Base-by-base conservation (phyloP, 768 basidiomycete genomes). In the Suillus luteus region DNA sequence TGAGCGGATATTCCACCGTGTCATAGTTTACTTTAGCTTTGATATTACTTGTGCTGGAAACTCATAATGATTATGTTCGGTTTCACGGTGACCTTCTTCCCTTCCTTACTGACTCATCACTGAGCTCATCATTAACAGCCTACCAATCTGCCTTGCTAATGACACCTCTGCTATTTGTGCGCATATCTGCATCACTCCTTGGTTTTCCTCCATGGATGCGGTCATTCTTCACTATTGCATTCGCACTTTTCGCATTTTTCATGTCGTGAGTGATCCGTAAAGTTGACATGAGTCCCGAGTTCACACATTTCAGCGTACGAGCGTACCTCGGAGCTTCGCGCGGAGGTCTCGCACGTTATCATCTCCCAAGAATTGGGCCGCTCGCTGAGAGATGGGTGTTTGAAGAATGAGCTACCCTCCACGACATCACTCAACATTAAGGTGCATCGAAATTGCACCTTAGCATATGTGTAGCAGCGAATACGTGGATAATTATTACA, bases 111-210 rank as follows among this genome's bases (percentile, higher is more conserved):
- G 61, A 57, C 67, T 55, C 60, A 3, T 37, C 46, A 60, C 61
- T 60, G 54, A 61, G 55, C n/a, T 65, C 58, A 60, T 61, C 43
- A 22, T 55, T 38, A 64, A 24, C 71, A 93, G 92, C 89, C 37
- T 92, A 92, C 71, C 91, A 92, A 76, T 90, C 90, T 12, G 90
- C 89, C 5, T 79, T 93, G 14, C 73, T 91, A 49, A 85, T 86
- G 5, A 85, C 85, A 0, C 90, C 91, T 7, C 74, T 91, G 11
- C 69, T 90, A 40, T 55, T 86, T 31, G 65, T 88, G 40, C 79
- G 86, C 62, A 79, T 92, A 64, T 68, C 89, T 67, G 77, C 81
- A 41, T 82, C 85, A 24, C 70, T 89, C 8, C 70, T 87, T 31
- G 81, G 79, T 43, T 80, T 88, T 65, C 82, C 85, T 5, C 67